phyloP scores from a whole-genome alignment of 805 yeast genomes.

The Yarrowia sp. region DNA sequence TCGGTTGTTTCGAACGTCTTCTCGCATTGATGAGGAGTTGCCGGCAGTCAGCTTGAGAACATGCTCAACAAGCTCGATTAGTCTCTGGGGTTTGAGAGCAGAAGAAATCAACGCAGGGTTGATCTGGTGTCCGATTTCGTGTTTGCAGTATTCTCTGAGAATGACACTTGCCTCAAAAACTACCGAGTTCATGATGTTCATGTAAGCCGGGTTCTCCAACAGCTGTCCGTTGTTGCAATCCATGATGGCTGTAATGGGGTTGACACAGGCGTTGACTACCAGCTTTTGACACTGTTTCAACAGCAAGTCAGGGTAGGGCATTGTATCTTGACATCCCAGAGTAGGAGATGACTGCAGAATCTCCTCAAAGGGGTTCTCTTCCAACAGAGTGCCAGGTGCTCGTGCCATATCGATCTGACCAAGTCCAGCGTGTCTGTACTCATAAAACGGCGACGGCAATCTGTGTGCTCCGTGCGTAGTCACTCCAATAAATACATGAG shows the following conservation, averaged over 20 bases:
- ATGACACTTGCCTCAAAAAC: slow-evolving; percentile 49
- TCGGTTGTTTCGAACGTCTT: slow-evolving; percentile 55
- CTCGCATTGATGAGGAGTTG: slow-evolving; percentile 70
- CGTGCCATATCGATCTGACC: slow-evolving; percentile 62
- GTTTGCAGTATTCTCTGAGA: slow-evolving; percentile 35
- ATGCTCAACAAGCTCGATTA: slow-evolving; percentile 41
- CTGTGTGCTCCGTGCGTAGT: slow-evolving; percentile 81
- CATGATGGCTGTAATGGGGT: slow-evolving; percentile 74
- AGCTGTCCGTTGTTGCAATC: slow-evolving; percentile 79
- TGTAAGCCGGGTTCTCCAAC: slow-evolving; percentile 42
- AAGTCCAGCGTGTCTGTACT: slow-evolving; percentile 65
- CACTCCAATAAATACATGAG: slow-evolving; percentile 69
- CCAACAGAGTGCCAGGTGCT: slow-evolving; percentile 44
- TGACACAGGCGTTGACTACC: slow-evolving; percentile 76
- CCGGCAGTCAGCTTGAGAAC: slow-evolving; percentile 50
- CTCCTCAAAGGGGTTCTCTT: neutral
- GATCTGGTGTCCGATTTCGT: slow-evolving; percentile 26
- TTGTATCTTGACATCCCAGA: slow-evolving; percentile 29
- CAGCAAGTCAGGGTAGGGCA: slow-evolving; percentile 47
- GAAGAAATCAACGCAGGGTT: slow-evolving; percentile 30
- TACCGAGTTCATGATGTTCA: slow-evolving; percentile 43
- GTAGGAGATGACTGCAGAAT: slow-evolving; percentile 27
- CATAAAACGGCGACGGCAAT: slow-evolving; percentile 42
- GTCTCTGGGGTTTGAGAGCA: slow-evolving; percentile 35
- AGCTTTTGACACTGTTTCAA: slow-evolving; percentile 72